Percentiles rank a stretch among this genome's conserved stretches.
phyloP scores from a whole-genome alignment of 495 filamentous ascomycete species.

The Parmelia sp. region DNA sequence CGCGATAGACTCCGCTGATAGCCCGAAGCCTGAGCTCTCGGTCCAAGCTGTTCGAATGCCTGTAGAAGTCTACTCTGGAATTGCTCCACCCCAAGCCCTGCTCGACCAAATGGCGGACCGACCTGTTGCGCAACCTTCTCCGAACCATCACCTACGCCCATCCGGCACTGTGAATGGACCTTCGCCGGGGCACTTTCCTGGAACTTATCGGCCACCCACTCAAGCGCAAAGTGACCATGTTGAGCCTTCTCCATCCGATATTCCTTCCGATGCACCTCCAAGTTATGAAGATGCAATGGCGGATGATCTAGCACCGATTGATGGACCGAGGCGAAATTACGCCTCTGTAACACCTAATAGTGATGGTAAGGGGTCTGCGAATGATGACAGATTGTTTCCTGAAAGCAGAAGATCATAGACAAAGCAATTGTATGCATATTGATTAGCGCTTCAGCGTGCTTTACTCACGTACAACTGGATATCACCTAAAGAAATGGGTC shows the following conservation, averaged over 20 bases:
- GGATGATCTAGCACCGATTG: constrained; percentile 59
- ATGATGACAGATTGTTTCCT: constrained; percentile 15
- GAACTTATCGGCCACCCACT: constrained; percentile 28
- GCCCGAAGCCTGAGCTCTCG: constrained; percentile 55
- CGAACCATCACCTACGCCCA: constrained; percentile 22
- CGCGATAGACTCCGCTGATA: constrained; percentile 2
- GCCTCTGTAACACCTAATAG: constrained; percentile 4
- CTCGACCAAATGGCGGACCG: constrained; percentile 56
- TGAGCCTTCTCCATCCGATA: constrained; percentile 31
- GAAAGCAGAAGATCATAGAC: constrained; percentile 22
- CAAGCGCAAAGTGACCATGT: constrained; percentile 17
- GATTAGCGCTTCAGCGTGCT: constrained; percentile 11
- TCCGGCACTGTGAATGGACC: constrained; percentile 18
- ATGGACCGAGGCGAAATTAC: constrained; percentile 59
- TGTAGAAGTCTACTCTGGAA: constrained; percentile 82
- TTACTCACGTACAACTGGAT: no score
- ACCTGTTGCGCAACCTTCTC: constrained; percentile 27
- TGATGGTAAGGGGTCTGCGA: constrained; percentile 30
- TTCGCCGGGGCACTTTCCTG: constrained; percentile 18
- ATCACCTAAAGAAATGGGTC: no score
- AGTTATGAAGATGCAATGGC: constrained; percentile 92
- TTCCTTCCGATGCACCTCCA: constrained; percentile 59
- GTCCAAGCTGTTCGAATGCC: constrained; percentile 72
- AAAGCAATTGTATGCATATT: background rate
- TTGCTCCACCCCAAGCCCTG: constrained; percentile 70